Evolutionary conservation across 306 rosid genomes (phyloP), one percentile per base, ranked within the genome.

Genomic region (Styphnolobium japonicum): DNA sequence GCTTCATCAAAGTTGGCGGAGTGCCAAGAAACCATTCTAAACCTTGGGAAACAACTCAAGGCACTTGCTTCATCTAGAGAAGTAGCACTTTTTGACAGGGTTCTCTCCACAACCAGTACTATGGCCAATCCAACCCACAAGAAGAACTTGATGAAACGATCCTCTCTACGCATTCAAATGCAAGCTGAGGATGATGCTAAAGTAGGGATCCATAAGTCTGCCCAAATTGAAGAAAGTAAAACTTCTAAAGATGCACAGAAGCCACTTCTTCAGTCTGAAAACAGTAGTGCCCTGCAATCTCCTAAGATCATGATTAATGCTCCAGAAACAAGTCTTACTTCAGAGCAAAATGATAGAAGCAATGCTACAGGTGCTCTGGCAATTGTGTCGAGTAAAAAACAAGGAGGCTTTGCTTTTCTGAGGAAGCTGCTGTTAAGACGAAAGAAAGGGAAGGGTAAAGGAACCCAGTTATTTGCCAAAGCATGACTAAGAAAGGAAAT

Each of bases 1-100:
- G 92, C 96, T 72, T 92, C 97, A 19, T 81, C 89, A 31, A 92
- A 90, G 91, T 73, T 92, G 81, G 91, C 94, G 7, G 97, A 93
- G 83, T 91, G 96, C 82, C 97, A 93, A 87, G 94, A 91, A 79
- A 91, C 92, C 70, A 89, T 92, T 67, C 48, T 85, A 55, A 88
- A 84, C 83, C 87, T 92, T 16, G 92, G 97, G 73, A 92, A 85
- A 49, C 96, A 93, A 81, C 89, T 93, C 70, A 91, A 89, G 82
- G 94, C 90, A 36, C 90, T 89, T 52, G 90, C 96, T 67, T 78
- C 92, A n/a, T 85, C 94, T 10, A 91, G 57, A 62, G 92, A 93
- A 86, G 78, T 69, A 34, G 86, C 80, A 49, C 60, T 83, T 42
- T 37, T 81, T 53, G 86, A 87, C 55, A 88, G 76, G 75, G 86